phyloP scores from a whole-genome alignment of 78 protist genomes.

The Dictyostelium intermedium region DNA sequence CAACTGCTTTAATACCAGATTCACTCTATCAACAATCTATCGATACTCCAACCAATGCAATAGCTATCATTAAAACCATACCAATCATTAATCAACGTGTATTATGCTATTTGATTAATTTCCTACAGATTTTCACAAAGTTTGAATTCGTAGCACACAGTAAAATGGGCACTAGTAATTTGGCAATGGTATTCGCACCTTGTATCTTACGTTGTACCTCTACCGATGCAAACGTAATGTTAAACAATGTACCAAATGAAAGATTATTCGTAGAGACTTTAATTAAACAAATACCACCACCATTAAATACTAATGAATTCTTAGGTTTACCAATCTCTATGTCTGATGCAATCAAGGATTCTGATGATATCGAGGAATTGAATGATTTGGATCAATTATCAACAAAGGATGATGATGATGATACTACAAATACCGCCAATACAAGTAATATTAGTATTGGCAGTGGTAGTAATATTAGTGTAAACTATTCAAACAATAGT shows the following conservation, averaged over 20 bases:
- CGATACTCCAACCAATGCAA: neutral
- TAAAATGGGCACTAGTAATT: conserved; percentile 61
- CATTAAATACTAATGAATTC: conserved; percentile 8
- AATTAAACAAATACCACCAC: conserved; percentile 24
- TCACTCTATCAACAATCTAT: conserved; percentile 18
- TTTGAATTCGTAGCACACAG: conserved; percentile 51
- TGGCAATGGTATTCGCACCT: conserved; percentile 71
- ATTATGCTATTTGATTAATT: conserved; percentile 22
- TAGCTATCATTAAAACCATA: conserved; percentile 18
- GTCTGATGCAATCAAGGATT: conserved; percentile 39
- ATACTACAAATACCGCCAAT: neutral
- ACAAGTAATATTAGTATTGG: neutral
- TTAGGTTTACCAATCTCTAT: conserved; percentile 15
- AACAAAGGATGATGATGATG: neutral
- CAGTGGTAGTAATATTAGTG: neutral
- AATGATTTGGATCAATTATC: neutral
- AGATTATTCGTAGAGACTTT: conserved; percentile 53
- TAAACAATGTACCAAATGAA: conserved; percentile 45
- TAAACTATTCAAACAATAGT: neutral
- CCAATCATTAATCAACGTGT: conserved; percentile 36
- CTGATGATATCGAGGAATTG: conserved; percentile 71
- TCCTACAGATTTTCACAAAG: conserved; percentile 22
- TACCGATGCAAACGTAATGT: conserved; percentile 37
- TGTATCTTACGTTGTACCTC: conserved; percentile 63
- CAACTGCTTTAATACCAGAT: conserved; percentile 48